Percentiles rank a stretch among this genome's conserved stretches.
These are phyloP conservation scores for Trichophyton simii DNA, from an alignment of 2,329 filamentous ascomycete genomes.

Conservation along the genomic window DNA sequence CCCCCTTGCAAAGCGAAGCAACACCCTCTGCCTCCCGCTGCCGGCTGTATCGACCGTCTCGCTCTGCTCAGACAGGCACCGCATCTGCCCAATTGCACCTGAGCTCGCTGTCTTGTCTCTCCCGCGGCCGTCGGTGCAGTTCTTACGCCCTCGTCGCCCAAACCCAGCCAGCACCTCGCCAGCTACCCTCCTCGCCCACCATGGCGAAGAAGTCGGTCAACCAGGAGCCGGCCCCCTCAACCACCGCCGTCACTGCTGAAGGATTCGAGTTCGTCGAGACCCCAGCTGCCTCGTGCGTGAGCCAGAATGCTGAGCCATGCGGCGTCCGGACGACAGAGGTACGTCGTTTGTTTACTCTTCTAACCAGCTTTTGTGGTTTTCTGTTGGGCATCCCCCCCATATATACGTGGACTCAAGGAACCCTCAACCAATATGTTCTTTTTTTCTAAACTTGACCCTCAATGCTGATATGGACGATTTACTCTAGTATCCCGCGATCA, in stretches of 20 bases:
- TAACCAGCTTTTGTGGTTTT: slow-evolving; percentile 4
- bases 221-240: background rate
- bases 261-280: slow-evolving; percentile 47
- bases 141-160: background rate
- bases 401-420: slow-evolving; percentile 5
- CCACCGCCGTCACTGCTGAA: background rate
- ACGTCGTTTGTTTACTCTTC: slow-evolving; percentile 3
- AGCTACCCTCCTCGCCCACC: background rate
- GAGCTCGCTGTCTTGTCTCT: background rate
- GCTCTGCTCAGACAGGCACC: background rate
- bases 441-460: too few species aligned
- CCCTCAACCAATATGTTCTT: slow-evolving; percentile 7
- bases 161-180: background rate
- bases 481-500: slow-evolving; percentile 68
- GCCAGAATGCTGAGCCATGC: slow-evolving; percentile 42
- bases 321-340: slow-evolving; percentile 52
- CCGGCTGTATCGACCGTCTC: too few species aligned
- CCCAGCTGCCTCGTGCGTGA: slow-evolving; percentile 43
- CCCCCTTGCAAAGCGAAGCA: too few species aligned
- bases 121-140: background rate
- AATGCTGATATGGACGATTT: slow-evolving; percentile 1
- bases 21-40: too few species aligned
- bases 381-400: slow-evolving; percentile 3
- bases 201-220: slow-evolving; percentile 4
- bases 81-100: background rate